Evolutionary conservation across 2,329 filamentous ascomycete species (phyloP).

Genomic region (Myriosclerotinia curreyana): DNA sequence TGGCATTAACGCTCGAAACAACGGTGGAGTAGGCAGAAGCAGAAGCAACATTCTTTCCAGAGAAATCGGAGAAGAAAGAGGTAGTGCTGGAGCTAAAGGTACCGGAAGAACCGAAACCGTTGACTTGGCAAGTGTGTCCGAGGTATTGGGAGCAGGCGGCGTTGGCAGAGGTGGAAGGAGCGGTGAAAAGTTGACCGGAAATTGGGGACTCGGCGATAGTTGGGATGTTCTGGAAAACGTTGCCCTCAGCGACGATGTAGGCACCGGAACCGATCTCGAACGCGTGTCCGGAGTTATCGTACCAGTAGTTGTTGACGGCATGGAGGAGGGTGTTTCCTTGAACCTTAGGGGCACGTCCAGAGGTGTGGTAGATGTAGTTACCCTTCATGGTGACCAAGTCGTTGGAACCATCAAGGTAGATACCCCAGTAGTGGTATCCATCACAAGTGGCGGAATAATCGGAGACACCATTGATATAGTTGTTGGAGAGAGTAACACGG

Average conservation of each 20-base stretch:
- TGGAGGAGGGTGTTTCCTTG: constrained; percentile 42
- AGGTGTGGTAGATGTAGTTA: constrained; percentile 47
- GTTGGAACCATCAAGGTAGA: constrained; percentile 43
- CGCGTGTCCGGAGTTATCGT: constrained; percentile 44
- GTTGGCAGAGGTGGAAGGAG: constrained; percentile 27
- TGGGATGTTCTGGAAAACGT: constrained; percentile 45
- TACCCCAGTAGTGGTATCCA: constrained; percentile 48
- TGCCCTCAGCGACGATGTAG: constrained; percentile 46
- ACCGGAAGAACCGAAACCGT: constrained; percentile 36
- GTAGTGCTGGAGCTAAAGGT: constrained; percentile 35
- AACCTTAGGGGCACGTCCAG: constrained; percentile 47
- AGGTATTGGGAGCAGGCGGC: constrained; percentile 28
- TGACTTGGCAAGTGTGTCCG: constrained; percentile 29
- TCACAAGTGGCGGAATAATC: constrained; percentile 46
- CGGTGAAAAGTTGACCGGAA: constrained; percentile 26
- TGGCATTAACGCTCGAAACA: constrained; percentile 4
- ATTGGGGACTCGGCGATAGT: constrained; percentile 27
- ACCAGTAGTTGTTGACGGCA: constrained; percentile 47
- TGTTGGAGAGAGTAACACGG: constrained; percentile 48
- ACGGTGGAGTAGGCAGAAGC: constrained; percentile 28
- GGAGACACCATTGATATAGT: constrained; percentile 45
- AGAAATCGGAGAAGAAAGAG: constrained; percentile 38
- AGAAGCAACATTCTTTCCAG: constrained; percentile 36
- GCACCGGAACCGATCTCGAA: constrained; percentile 43
- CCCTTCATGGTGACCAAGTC: constrained; percentile 45